Conservation (phyloP, 306 rosid species). For the Canavalia ensiformis region DNA sequence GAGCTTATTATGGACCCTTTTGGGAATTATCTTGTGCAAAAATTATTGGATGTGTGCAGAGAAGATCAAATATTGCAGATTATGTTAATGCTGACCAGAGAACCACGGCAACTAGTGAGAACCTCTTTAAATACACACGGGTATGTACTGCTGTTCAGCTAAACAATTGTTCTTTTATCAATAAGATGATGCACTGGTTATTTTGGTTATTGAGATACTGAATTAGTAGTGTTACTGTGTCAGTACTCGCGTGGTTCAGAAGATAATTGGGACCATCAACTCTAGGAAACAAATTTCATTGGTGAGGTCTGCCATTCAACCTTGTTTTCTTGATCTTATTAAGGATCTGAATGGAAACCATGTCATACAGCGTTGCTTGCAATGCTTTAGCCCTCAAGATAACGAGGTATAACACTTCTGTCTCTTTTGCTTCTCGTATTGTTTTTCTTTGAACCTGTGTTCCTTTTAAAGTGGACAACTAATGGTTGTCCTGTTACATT, state of each 20-base stretch:
- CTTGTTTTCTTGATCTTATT: constrained; percentile 71
- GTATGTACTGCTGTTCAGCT: constrained; percentile 36
- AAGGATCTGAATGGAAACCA: constrained; percentile 77
- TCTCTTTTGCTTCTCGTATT: not conserved
- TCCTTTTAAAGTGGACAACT: not conserved
- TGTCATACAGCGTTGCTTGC: constrained; percentile 75
- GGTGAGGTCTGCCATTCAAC: constrained; percentile 65
- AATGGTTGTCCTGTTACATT: not conserved
- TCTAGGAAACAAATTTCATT: constrained; percentile 48
- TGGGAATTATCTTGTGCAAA: constrained; percentile 89
- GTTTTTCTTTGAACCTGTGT: not conserved
- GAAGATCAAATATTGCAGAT: constrained; percentile 67
- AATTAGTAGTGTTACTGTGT: constrained; percentile 20
- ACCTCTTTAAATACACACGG: constrained; percentile 76
- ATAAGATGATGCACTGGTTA: not conserved
- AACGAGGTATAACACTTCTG: constrained; percentile 55
- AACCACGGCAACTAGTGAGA: constrained; percentile 65
- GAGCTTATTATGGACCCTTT: constrained; percentile 78
- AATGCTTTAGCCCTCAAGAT: constrained; percentile 63
- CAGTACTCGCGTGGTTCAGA: constrained; percentile 84
- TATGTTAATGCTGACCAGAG: constrained; percentile 57
- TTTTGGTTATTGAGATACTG: not conserved
- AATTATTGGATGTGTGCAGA: constrained; percentile 65
- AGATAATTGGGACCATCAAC: constrained; percentile 71
- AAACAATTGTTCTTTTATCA: not conserved